Percentiles rank a stretch among this genome's conserved stretches.
These are phyloP conservation scores for Pseudonitzschia multiseries DNA, from an alignment of 108 stramenopile species.

Conservation along the genomic window DNA sequence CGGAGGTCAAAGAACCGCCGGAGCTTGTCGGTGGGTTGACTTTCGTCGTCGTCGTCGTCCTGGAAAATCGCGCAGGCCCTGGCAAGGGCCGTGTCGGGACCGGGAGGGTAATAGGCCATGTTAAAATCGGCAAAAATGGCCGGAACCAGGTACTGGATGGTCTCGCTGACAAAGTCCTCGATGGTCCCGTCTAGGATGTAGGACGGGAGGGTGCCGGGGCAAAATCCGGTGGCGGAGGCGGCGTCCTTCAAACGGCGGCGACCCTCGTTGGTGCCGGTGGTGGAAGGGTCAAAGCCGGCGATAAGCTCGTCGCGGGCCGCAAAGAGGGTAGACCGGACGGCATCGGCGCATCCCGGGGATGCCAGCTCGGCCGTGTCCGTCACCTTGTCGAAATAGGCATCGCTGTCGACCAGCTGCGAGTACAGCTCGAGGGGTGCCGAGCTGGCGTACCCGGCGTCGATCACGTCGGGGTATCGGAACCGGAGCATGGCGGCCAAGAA, in stretches of 20 bases:
- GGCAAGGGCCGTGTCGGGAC: constrained; percentile 39
- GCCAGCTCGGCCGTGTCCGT: constrained; percentile 53
- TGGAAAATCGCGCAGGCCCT: constrained; percentile 64
- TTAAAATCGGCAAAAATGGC: constrained; percentile 69
- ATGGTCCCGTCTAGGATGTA: constrained; percentile 48
- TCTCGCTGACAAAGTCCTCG: constrained; percentile 38
- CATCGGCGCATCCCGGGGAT: constrained; percentile 53
- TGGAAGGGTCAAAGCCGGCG: neutral
- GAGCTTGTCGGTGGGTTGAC: constrained; percentile 22
- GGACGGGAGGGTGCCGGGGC: constrained; percentile 42
- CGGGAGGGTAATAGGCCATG: constrained; percentile 79
- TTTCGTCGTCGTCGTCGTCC: constrained; percentile 13
- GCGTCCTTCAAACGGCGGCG: constrained; percentile 16
- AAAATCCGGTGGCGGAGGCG: constrained; percentile 42
- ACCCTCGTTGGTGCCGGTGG: neutral
- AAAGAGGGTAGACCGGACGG: constrained; percentile 40
- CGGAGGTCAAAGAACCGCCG: constrained; percentile 24
- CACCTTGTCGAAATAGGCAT: constrained; percentile 72
- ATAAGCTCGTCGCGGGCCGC: constrained; percentile 31
- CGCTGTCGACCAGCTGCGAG: constrained; percentile 46
- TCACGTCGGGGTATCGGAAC: constrained; percentile 55
- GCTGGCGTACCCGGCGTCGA: constrained; percentile 67
- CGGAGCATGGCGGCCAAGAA: constrained; percentile 75
- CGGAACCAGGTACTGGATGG: constrained; percentile 52
- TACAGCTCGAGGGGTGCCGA: constrained; percentile 73